Conservation (phyloP, 805 yeast genomes). For the Pichia deserticola region DNA sequence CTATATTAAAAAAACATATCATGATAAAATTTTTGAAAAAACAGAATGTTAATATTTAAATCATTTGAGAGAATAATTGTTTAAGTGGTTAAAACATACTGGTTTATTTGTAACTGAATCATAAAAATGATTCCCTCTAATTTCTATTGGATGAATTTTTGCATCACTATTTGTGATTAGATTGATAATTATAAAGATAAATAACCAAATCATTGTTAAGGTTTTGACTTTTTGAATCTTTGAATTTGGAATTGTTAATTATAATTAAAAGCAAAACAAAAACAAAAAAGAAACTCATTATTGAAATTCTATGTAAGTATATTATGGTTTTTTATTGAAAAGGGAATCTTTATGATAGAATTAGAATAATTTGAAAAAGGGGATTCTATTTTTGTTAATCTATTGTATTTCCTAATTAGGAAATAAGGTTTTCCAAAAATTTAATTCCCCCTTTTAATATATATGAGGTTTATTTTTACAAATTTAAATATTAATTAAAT, state of each 20-base stretch:
- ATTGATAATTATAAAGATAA: background rate
- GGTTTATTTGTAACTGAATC: slow-evolving; percentile 71
- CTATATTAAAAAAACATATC: slow-evolving; percentile 24
- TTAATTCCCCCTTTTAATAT: too few species aligned
- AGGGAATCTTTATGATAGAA: too few species aligned
- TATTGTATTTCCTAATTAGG: too few species aligned
- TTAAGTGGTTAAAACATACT: slow-evolving; percentile 30
- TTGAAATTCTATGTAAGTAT: too few species aligned
- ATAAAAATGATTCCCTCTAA: slow-evolving; percentile 64
- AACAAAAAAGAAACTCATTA: background rate
- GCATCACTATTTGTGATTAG: background rate
- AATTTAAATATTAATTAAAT: too few species aligned
- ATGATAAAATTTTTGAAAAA: too few species aligned
- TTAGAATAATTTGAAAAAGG: too few species aligned
- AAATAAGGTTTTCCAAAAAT: too few species aligned
- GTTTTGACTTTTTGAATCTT: background rate
- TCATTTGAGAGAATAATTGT: background rate
- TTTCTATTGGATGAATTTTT: slow-evolving; percentile 50
- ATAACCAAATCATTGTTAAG: background rate
- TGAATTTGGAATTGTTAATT: background rate
- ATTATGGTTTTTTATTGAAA: background rate
- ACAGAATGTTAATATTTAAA: background rate
- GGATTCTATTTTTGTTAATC: too few species aligned
- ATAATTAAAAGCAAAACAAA: background rate
- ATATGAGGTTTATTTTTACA: too few species aligned